These are phyloP conservation scores for Zygnema cylindricum DNA, from an alignment of 139 green algal genomes.

Conservation along the genomic window DNA sequence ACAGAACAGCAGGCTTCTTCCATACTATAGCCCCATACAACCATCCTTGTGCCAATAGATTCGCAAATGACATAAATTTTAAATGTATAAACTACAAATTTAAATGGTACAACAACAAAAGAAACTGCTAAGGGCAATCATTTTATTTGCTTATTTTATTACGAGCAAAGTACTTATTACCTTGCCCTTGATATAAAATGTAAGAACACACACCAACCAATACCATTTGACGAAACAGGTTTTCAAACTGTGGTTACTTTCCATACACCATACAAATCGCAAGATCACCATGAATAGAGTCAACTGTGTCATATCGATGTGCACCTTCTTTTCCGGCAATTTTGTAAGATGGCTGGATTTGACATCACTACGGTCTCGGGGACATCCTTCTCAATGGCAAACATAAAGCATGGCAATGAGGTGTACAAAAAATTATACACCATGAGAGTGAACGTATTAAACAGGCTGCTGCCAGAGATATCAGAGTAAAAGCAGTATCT, in stretches of 20 bases:
- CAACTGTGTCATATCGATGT: not conserved
- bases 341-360: slow-evolving; percentile 64
- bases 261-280: not conserved
- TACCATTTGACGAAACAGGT: not conserved
- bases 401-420: slow-evolving; percentile 61
- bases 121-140: no score
- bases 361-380: slow-evolving; percentile 18
- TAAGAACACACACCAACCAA: not conserved
- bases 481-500: slow-evolving; percentile 30
- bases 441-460: slow-evolving; percentile 61
- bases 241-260: not conserved
- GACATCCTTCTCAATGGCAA: slow-evolving; percentile 70
- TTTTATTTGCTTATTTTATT: no score
- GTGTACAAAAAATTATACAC: slow-evolving; percentile 74
- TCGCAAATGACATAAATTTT: no score
- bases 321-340: slow-evolving; percentile 14
- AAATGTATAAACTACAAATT: no score
- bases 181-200: no score
- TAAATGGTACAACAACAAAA: no score
- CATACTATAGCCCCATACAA: no score
- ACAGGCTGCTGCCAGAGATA: slow-evolving; percentile 49
- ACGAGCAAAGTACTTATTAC: no score
- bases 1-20: no score
- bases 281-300: slow-evolving; percentile 4
- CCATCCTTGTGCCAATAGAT: no score